Evolutionary conservation across 495 filamentous ascomycete genomes (phyloP).

Genomic region (Rhizodiscina lignyota): DNA sequence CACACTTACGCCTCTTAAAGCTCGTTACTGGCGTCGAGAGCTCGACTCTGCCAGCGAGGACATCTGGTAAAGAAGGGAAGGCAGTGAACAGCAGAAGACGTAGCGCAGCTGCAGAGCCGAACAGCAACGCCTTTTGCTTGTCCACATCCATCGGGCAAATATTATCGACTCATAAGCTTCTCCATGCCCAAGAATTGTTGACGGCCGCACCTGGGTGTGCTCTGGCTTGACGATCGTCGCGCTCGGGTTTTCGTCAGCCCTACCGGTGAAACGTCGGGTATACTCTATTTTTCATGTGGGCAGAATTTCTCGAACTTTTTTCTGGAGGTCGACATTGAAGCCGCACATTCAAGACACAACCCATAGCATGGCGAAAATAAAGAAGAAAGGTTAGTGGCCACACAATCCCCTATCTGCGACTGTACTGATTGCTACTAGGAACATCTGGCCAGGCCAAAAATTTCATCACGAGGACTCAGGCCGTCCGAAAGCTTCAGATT

Average conservation of each 20-base stretch:
- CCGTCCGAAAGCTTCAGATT: constrained; percentile 93
- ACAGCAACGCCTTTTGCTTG: constrained; percentile 59
- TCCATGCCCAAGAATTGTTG: too few species aligned
- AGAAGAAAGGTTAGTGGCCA: constrained; percentile 63
- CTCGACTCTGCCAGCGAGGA: constrained; percentile 84
- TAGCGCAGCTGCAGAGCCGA: constrained; percentile 56
- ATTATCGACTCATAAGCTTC: constrained; percentile 9
- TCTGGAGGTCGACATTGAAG: too few species aligned
- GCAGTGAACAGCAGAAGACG: constrained; percentile 63
- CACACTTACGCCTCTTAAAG: constrained; percentile 76
- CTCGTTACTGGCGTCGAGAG: constrained; percentile 92
- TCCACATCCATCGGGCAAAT: constrained; percentile 45
- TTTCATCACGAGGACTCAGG: constrained; percentile 92
- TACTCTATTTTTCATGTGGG: too few species aligned
- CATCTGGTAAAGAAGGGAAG: constrained; percentile 71
- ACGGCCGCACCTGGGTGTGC: not conserved
- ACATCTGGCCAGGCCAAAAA: constrained; percentile 90
- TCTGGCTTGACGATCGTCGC: not conserved
- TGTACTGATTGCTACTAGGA: constrained; percentile 28
- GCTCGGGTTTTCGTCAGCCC: too few species aligned
- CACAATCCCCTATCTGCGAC: not conserved
- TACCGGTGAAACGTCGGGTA: too few species aligned
- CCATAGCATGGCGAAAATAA: constrained; percentile 83
- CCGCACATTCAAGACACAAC: too few species aligned
- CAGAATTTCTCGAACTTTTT: too few species aligned